A percentile compares a stretch with the other conserved stretches of the same genome.
These are phyloP conservation scores for Pterula multifida DNA, from an alignment of 1,284 basidiomycete species.

Conservation along the genomic window DNA sequence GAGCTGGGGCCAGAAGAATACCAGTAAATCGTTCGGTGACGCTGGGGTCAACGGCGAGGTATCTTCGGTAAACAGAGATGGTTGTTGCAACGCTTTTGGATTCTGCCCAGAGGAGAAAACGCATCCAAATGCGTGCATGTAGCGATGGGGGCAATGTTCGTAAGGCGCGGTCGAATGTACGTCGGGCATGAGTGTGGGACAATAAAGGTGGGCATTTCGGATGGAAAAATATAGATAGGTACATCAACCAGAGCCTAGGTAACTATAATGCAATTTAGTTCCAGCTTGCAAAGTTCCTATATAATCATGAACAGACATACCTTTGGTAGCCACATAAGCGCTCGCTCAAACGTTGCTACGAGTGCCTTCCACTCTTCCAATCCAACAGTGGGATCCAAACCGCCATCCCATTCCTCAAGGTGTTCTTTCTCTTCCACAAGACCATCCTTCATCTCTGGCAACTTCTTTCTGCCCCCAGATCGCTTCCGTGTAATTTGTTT, in stretches of 20 bases:
- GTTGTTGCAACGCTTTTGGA: conserved; percentile 74
- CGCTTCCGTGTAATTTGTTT: conserved; percentile 59
- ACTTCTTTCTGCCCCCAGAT: conserved; percentile 77
- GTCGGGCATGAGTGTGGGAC: conserved; percentile 82
- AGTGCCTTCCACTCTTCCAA: conserved; percentile 93
- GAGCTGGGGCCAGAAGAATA: conserved; percentile 58
- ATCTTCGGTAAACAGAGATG: conserved; percentile 83
- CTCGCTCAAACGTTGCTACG: conserved; percentile 83
- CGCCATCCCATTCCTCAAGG: conserved; percentile 71
- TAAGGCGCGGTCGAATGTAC: conserved; percentile 90
- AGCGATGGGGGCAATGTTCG: conserved; percentile 89
- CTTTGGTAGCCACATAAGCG: conserved; percentile 87
- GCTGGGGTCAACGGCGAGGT: conserved; percentile 76
- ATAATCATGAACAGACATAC: conserved; percentile 37
- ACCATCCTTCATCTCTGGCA: conserved; percentile 80
- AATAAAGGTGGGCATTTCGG: conserved; percentile 80
- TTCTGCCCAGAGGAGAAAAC: conserved; percentile 94
- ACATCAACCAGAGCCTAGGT: conserved; percentile 90
- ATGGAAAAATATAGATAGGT: conserved; percentile 84
- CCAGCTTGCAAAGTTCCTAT: neutral
- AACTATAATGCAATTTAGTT: conserved; percentile 38
- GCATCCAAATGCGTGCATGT: conserved; percentile 90
- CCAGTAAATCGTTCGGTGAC: conserved; percentile 79
- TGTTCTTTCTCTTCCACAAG: conserved; percentile 76
- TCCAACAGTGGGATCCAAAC: conserved; percentile 80